phyloP scores from a whole-genome alignment of 108 stramenopile species.

The Nannochloropsis oceanica region DNA sequence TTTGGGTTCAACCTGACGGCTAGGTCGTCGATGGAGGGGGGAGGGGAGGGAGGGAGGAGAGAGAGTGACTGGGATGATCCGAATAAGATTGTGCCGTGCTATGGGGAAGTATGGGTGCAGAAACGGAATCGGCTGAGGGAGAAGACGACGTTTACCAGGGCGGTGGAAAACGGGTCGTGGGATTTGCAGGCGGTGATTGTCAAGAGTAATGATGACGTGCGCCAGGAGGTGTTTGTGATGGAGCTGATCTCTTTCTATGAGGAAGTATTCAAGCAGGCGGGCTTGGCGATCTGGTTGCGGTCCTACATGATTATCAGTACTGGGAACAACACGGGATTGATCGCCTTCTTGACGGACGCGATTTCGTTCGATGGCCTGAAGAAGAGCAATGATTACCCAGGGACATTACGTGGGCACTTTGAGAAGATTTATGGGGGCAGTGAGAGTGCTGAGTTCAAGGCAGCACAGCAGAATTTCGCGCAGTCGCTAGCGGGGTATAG shows the following conservation, averaged over 20 bases:
- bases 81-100: not conserved
- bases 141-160: not conserved
- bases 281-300: constrained; percentile 73
- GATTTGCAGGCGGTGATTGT: constrained; percentile 47
- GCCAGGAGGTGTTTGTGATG: constrained; percentile 53
- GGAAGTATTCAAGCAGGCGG: constrained; percentile 67
- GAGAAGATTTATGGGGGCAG: not conserved
- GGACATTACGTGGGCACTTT: constrained; percentile 17
- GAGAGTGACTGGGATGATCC: not conserved
- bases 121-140: not conserved
- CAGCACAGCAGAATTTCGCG: constrained; percentile 72
- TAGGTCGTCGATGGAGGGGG: not conserved
- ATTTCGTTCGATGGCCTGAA: constrained; percentile 87
- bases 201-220: constrained; percentile 64
- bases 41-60: not conserved
- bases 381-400: constrained; percentile 71
- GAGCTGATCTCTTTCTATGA: constrained; percentile 91
- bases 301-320: constrained; percentile 91
- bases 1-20: not conserved
- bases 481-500: constrained; percentile 75
- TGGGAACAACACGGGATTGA: constrained; percentile 69
- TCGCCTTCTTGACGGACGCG: constrained; percentile 75
- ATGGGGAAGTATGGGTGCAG: not conserved
- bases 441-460: constrained; percentile 46
- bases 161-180: constrained; percentile 21